Evolutionary conservation across 345 rosid species (phyloP), one percentile per base, ranked within the genome.

Genomic region (Citrus cavaleriei): DNA sequence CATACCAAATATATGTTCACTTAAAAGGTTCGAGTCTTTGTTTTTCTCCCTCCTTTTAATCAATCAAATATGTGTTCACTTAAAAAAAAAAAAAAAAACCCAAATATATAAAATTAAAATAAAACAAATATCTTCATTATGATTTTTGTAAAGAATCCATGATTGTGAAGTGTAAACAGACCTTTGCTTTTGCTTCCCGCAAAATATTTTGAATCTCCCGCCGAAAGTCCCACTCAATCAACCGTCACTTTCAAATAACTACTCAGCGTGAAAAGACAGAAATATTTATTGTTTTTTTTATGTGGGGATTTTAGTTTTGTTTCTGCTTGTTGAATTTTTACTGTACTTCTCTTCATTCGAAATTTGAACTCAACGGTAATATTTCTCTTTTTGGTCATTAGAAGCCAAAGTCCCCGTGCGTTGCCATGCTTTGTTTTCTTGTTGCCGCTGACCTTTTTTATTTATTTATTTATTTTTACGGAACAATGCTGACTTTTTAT

Each of bases 361-460:
- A 83, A 76, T 81, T 81, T 59, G 77, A 83, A 79, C 81, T 25
- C 76, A 73, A 80, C 81, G 77, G 85, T 61, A 38, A 71, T 59
- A 6, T 59, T 22, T 59, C 6, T 59, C 1, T 2, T 22, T 59
- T 14, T 68, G 77, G 49, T 72, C 67, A 72, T n/a, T 38, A 24
- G 25, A 72, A 64, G 74, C 59, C 74, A 28, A 59, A 18, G 27
- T 10, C 16, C 21, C 55, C 35, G 6, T 34, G 27, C 61, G 24
- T 22, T 22, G 61, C 24, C 24, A 21, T 57, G 25, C 62, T n/a
- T 59, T 59, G 19, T 46, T 25, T 24, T 19, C 59, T 35, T 73
- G 76, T 73, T n/a, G 64, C 16, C 35, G 65, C 65, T 57, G 64
- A 72, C 64, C 58, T 72, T 57, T 22, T 9, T 18, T 1, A 13